Percentiles rank a stretch among this genome's conserved stretches.
These are phyloP conservation scores for Cafeteria roenbergensis DNA, from an alignment of 108 stramenopile genomes.

Conservation along the genomic window DNA sequence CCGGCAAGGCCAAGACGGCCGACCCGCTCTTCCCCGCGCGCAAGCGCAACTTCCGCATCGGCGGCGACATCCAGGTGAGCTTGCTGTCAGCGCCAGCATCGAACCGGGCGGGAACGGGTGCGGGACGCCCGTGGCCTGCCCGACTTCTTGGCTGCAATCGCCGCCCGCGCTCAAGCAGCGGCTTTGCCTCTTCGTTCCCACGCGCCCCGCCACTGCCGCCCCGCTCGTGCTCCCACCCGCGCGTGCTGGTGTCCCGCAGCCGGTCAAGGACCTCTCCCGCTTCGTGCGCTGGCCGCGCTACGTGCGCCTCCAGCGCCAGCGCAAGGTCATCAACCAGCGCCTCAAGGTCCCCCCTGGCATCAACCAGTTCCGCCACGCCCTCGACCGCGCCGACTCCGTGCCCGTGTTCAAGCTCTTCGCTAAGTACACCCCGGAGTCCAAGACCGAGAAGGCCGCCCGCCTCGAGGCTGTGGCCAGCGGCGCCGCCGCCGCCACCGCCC, in stretches of 20 bases:
- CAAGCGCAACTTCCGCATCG: constrained; percentile 71
- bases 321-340: constrained; percentile 89
- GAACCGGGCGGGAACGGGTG: background rate
- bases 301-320: constrained; percentile 94
- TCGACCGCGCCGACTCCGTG: constrained; percentile 92
- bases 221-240: too few relatives aligned
- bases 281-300: constrained; percentile 96
- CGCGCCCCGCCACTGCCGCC: too few relatives aligned
- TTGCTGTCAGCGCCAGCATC: background rate
- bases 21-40: constrained; percentile 84
- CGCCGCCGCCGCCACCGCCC: constrained; percentile 43
- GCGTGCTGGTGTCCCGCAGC: constrained; percentile 28
- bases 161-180: too few relatives aligned
- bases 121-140: too few relatives aligned
- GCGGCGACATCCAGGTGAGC: constrained; percentile 73
- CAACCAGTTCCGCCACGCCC: constrained; percentile 92
- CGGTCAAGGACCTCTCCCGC: constrained; percentile 76
- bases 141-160: too few relatives aligned
- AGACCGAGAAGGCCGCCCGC: constrained; percentile 84
- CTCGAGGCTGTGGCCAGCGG: constrained; percentile 69
- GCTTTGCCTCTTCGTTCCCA: too few relatives aligned
- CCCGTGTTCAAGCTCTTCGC: constrained; percentile 85
- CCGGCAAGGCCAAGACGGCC: constrained; percentile 41
- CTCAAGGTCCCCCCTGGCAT: constrained; percentile 93
- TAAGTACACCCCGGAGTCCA: constrained; percentile 95